Base-by-base conservation (phyloP, 495 filamentous ascomycete species). In the Clohesyomyces aquaticus region DNA sequence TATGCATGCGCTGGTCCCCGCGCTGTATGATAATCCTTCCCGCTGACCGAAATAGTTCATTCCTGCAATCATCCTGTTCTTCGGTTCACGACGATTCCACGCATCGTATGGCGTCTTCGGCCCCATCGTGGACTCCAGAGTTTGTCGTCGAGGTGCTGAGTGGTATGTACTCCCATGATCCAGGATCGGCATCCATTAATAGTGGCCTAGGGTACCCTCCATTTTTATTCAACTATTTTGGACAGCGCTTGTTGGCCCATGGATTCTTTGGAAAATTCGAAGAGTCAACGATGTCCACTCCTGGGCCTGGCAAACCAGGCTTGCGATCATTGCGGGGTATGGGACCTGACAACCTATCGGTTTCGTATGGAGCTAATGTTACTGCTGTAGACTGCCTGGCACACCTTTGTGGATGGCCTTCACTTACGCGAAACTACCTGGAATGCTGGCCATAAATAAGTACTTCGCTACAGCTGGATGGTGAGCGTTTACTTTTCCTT, bases 81-180 rank as follows among this genome's bases (percentile, higher is more conserved):
- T 87, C 38, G 81, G 85, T 27, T 91, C 87, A 21, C 81, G 79
- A 56, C 87, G 87, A 58, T 90, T 86, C 62, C 86, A 90, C 76
- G 67, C 52, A 10, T 49, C 75, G 73, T 77, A 79, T 59, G 87
- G 82, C 25, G 76, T 80, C 27, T 81, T 86, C 27, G 77, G 77
- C 29, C 79, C 82, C 28, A 61, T 82, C 70, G 65, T 68, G 6
- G 59, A 48, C 19, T 27, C 63, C 10, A 28, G 46, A 3, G 18
- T 45, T 45, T 76, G 74, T 55, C 73, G 74, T n/a, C 47, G 64
- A n/a, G 73, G 73, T 1, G 62, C 27, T 11, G 73, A 73, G 64
- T 76, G 74, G 72, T 74, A 61, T 21, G 69, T 49, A 1, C n/a
- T 22, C 1, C 18, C 1, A 19, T 27, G n/a, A 2, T 49, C 23